These are phyloP conservation scores for Exophiala sp. DNA, from an alignment of 2,329 filamentous ascomycete genomes.

Conservation along the genomic window DNA sequence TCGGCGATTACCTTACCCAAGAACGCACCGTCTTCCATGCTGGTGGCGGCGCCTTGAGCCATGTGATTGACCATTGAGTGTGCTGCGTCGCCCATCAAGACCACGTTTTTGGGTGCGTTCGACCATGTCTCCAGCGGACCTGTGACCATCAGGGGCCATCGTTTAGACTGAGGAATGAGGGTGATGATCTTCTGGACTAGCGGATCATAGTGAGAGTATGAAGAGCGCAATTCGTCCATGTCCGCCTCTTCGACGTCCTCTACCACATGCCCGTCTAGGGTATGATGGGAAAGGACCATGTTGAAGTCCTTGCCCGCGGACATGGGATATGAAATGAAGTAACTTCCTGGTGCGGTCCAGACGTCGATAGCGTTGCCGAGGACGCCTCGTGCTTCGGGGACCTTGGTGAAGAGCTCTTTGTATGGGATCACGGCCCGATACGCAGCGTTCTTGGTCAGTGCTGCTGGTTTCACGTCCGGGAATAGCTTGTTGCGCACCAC, in stretches of 20 bases:
- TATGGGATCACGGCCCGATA: constrained; percentile 46
- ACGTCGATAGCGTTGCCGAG: constrained; percentile 45
- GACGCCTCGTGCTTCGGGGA: constrained; percentile 37
- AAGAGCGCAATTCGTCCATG: constrained; percentile 41
- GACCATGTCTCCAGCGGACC: constrained; percentile 41
- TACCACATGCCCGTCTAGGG: constrained; percentile 35
- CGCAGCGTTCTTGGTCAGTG: constrained; percentile 42
- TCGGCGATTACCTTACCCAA: constrained; percentile 36
- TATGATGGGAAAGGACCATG: constrained; percentile 44
- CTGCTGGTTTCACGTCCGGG: constrained; percentile 38
- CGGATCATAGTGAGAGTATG: constrained; percentile 46
- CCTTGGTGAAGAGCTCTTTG: constrained; percentile 39
- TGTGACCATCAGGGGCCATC: constrained; percentile 44
- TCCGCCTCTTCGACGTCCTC: constrained; percentile 35
- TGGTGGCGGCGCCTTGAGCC: constrained; percentile 42
- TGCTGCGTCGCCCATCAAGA: constrained; percentile 40
- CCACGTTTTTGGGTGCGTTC: constrained; percentile 38
- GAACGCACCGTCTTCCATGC: constrained; percentile 45
- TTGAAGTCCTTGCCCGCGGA: constrained; percentile 44
- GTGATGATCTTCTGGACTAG: constrained; percentile 34
- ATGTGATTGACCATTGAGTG: constrained; percentile 44
- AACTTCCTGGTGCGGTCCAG: constrained; percentile 40
- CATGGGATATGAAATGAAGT: constrained; percentile 48
- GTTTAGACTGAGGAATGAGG: not conserved
- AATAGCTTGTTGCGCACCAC: constrained; percentile 39